phyloP scores from a whole-genome alignment of 495 filamentous ascomycete genomes.

The Aspergillus taichungensis region DNA sequence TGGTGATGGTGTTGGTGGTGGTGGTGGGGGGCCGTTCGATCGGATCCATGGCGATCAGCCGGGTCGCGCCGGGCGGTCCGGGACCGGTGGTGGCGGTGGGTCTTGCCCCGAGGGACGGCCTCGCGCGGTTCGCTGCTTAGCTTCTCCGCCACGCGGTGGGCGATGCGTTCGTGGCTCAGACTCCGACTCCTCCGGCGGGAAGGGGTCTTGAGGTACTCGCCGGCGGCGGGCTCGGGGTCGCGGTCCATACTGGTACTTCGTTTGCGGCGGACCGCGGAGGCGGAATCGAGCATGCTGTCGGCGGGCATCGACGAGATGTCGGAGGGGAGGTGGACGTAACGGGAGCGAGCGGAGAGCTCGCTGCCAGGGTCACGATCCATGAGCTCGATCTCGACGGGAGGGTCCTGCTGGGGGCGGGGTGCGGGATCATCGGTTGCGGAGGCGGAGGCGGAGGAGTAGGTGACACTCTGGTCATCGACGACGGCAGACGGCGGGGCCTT shows the following conservation, averaged over 20 bases:
- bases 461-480: constrained; percentile 46
- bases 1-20: constrained; percentile 54
- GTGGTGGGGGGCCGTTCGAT: constrained; percentile 47
- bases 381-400: constrained; percentile 80
- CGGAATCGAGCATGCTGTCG: constrained; percentile 76
- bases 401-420: constrained; percentile 57
- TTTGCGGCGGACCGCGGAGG: constrained; percentile 38
- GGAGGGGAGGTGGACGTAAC: constrained; percentile 55
- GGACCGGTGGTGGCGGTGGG: constrained; percentile 37
- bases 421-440: constrained; percentile 60
- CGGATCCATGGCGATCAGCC: constrained; percentile 51
- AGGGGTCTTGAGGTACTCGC: constrained; percentile 57
- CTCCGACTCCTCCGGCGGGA: constrained; percentile 59
- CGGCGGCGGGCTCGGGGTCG: constrained; percentile 33
- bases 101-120: constrained; percentile 21
- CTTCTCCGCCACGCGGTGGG: constrained; percentile 64
- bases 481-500: constrained; percentile 37
- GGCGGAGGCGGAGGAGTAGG: constrained; percentile 59
- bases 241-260: constrained; percentile 51
- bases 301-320: constrained; percentile 88
- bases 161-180: constrained; percentile 63
- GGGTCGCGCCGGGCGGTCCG: constrained; percentile 51
- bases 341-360: constrained; percentile 50
- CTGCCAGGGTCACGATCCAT: constrained; percentile 47
- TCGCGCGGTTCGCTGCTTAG: constrained; percentile 43